Conservation (phyloP, 73 alveolate genomes). For the Paramecium octaurelia region DNA sequence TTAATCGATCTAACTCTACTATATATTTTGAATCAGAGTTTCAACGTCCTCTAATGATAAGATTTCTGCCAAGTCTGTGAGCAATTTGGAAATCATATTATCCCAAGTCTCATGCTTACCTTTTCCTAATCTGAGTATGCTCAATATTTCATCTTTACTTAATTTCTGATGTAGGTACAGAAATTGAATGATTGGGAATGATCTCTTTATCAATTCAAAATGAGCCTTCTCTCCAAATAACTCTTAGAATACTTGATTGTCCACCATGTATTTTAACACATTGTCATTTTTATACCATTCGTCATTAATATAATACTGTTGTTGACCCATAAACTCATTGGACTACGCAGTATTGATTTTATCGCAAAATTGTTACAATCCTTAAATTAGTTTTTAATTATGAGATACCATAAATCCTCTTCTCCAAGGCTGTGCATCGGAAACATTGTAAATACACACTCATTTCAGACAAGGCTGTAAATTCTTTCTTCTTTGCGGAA, state of each 20-base stretch:
- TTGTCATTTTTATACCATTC: slow-evolving; percentile 38
- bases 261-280: neutral
- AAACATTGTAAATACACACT: neutral
- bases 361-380: slow-evolving; percentile 20
- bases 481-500: neutral
- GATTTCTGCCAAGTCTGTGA: slow-evolving; percentile 32
- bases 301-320: neutral
- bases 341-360: neutral
- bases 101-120: slow-evolving; percentile 45
- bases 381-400: neutral
- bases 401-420: neutral
- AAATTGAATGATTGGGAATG: neutral
- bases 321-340: neutral
- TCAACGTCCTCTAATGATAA: neutral
- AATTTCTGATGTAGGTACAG: neutral
- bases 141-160: neutral
- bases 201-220: slow-evolving; percentile 25
- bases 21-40: neutral
- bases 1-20: neutral
- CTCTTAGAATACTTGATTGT: neutral
- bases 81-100: neutral
- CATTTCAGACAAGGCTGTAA: neutral
- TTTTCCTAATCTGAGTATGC: neutral
- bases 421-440: neutral
- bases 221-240: slow-evolving; percentile 48